Conservation (phyloP, 1,139 yeast species). For the Yamadazyma sp. region DNA sequence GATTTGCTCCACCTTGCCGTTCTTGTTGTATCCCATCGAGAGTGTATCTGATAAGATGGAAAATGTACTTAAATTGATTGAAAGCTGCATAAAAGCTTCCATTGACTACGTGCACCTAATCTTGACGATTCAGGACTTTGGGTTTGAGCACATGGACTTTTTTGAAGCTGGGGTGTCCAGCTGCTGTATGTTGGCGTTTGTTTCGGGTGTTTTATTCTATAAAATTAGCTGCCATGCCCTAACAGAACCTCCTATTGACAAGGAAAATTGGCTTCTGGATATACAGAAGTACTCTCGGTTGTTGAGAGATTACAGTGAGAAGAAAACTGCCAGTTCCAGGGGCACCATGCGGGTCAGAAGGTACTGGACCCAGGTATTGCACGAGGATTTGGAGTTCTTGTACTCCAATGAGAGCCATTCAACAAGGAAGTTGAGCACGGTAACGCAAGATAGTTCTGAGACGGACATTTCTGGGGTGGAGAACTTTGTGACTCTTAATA, state of each 20-base stretch:
- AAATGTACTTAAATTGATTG: constrained; percentile 1
- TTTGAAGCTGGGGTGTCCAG: constrained; percentile 3
- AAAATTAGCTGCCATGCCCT: constrained; percentile 5
- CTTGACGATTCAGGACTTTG: background rate
- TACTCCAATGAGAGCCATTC: background rate
- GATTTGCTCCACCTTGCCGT: constrained; percentile 5
- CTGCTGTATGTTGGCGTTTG: constrained; percentile 6
- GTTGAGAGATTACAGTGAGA: constrained; percentile 3
- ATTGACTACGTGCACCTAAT: constrained; percentile 3
- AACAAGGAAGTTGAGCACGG: too few relatives aligned
- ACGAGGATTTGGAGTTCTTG: constrained; percentile 8
- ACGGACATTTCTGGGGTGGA: too few relatives aligned
- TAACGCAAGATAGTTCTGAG: constrained; percentile 1
- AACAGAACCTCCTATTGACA: constrained; percentile 4
- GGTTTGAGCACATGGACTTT: constrained; percentile 3
- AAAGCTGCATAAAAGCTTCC: constrained; percentile 4
- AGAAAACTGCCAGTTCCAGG: constrained; percentile 5
- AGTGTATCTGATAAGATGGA: constrained; percentile 1
- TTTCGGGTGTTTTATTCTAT: constrained; percentile 8
- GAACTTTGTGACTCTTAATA: background rate
- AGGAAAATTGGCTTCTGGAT: background rate
- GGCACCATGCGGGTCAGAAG: constrained; percentile 13
- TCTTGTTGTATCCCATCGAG: constrained; percentile 7
- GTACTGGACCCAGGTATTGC: constrained; percentile 12
- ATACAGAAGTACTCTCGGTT: constrained; percentile 4